Conservation (phyloP, 2,329 filamentous ascomycete genomes). For the Fusarium udum region DNA sequence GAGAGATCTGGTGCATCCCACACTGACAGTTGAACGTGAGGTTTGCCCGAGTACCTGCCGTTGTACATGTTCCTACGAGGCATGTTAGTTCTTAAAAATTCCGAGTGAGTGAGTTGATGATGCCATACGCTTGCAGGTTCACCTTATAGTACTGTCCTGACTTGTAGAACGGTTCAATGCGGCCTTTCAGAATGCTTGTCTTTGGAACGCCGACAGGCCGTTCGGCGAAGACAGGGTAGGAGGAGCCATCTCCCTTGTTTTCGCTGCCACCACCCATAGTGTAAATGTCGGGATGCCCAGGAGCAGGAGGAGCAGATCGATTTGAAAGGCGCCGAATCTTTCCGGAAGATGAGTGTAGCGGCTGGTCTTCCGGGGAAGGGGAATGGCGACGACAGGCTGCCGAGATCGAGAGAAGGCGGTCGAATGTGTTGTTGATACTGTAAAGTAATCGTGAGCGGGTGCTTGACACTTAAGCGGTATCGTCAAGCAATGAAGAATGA, state of each 20-base stretch:
- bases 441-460: constrained; percentile 35
- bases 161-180: constrained; percentile 82
- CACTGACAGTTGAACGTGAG: constrained; percentile 84
- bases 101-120: neutral
- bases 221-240: constrained; percentile 62
- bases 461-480: constrained; percentile 5
- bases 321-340: constrained; percentile 48
- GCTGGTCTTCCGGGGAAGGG: constrained; percentile 32
- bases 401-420: constrained; percentile 38
- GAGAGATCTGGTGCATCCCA: constrained; percentile 83
- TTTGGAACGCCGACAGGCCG: constrained; percentile 80
- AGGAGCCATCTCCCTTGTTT: constrained; percentile 54
- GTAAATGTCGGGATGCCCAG: constrained; percentile 44
- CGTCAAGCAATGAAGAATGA: constrained; percentile 6
- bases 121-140: constrained; percentile 75
- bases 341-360: constrained; percentile 26
- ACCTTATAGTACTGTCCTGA: constrained; percentile 80
- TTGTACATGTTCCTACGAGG: constrained; percentile 52
- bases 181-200: constrained; percentile 82
- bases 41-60: constrained; percentile 66
- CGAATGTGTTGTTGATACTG: constrained; percentile 36
- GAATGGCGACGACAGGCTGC: constrained; percentile 41
- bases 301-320: constrained; percentile 51
- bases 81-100: constrained; percentile 14
- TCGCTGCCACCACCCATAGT: constrained; percentile 63